phyloP scores from a whole-genome alignment of 225 moss, liverwort and hornwort species.

The Marchantia paleacea region DNA sequence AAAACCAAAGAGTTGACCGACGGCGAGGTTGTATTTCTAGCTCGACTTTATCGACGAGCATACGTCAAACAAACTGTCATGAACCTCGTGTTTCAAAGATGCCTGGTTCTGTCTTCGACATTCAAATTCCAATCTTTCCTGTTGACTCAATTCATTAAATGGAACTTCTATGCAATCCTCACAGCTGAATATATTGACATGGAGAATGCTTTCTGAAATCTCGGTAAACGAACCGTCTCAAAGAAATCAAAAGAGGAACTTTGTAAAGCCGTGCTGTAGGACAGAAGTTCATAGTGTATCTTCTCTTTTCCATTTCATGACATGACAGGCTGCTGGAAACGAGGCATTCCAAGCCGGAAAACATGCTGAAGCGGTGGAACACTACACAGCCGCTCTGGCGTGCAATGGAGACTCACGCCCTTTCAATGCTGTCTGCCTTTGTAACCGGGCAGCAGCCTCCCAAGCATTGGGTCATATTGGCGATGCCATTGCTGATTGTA shows the following conservation, averaged over 20 bases:
- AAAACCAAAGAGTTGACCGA: too few relatives aligned
- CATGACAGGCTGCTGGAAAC: slow-evolving; percentile 60
- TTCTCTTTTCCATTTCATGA: background rate
- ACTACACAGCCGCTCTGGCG: slow-evolving; percentile 81
- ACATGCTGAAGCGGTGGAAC: slow-evolving; percentile 77
- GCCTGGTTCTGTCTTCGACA: too few relatives aligned
- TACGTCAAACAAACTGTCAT: too few relatives aligned
- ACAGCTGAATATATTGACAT: too few relatives aligned
- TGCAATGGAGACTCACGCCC: slow-evolving; percentile 94
- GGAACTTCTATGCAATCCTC: too few relatives aligned
- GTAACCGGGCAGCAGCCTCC: slow-evolving; percentile 93
- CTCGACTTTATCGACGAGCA: too few relatives aligned
- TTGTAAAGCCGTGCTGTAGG: background rate
- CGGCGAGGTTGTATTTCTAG: too few relatives aligned
- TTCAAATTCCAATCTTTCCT: too few relatives aligned
- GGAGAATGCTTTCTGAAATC: too few relatives aligned
- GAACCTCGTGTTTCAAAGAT: too few relatives aligned
- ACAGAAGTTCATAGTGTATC: background rate
- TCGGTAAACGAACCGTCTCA: too few relatives aligned
- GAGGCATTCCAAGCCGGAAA: slow-evolving; percentile 81
- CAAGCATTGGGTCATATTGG: slow-evolving; percentile 86
- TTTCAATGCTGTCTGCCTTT: slow-evolving; percentile 90
- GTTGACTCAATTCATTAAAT: too few relatives aligned
- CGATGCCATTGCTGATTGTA: slow-evolving; percentile 96
- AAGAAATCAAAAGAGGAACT: background rate